Conservation (phyloP, 2,329 filamentous ascomycete genomes). For the Aspergillus sp. region DNA sequence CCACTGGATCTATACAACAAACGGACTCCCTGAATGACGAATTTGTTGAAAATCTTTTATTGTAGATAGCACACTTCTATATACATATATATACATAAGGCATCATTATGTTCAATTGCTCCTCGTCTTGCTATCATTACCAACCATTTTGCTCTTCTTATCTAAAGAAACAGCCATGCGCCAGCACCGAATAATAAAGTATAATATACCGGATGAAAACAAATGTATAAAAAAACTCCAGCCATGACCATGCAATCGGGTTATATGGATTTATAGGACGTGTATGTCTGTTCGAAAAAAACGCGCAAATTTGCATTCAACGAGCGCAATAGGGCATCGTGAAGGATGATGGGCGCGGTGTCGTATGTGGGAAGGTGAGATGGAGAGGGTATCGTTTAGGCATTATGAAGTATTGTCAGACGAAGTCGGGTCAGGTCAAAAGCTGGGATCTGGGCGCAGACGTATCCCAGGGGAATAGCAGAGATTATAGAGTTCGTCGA, state of each 20-base stretch:
- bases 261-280: background rate
- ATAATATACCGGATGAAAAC: background rate
- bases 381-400: background rate
- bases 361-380: too few relatives aligned
- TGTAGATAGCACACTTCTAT: background rate
- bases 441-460: slow-evolving; percentile 23
- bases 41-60: too few relatives aligned
- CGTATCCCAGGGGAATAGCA: slow-evolving; percentile 33
- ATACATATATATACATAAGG: background rate
- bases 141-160: background rate
- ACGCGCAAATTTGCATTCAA: background rate
- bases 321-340: background rate
- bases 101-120: background rate
- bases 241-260: background rate
- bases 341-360: too few relatives aligned
- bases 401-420: too few relatives aligned
- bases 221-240: background rate
- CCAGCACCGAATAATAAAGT: background rate
- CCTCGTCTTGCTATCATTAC: background rate
- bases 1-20: background rate
- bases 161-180: background rate
- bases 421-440: slow-evolving; percentile 5
- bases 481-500: slow-evolving; percentile 47
- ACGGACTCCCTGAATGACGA: too few relatives aligned
- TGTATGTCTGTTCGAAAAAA: background rate